Base-by-base conservation (phyloP, 495 filamentous ascomycete species). In the Neurospora terricola region DNA sequence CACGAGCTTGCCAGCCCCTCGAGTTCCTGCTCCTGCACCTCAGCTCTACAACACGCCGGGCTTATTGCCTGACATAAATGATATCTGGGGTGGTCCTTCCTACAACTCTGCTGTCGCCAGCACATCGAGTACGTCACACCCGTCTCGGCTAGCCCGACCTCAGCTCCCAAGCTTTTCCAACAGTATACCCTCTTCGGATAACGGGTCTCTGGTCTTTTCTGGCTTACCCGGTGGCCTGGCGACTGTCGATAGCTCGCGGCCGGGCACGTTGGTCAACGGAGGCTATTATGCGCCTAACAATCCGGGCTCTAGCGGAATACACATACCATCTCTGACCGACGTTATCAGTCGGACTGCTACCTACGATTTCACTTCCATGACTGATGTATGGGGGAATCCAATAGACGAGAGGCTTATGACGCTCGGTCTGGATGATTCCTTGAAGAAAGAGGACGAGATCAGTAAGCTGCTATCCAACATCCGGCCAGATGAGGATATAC, bases 391-490 rank as follows among this genome's bases (percentile, higher is more conserved):
- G 16, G 79, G 80, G 16, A 76, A 78, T 39, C 70, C 77, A 3
- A 37, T 83, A 5, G 40, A 73, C 38, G 38, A 72, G 4, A 39
- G 74, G 54, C 27, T 66, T 4, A 27, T 3, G 27, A 14, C 54
- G 54, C 27, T 66, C 27, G 54, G 27, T 72, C 79, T 84, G 7
- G 80, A 84, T 21, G 89, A 92, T 75, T 87, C 89, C 2, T 85
- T 86, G 30, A 87, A 90, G 71, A 88, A 86, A 3, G 79, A 84
- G 45, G 83, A 91, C 21, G 91, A 94, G 75, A 90, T 94, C 70
- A 88, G 90, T 72, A 82, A 88, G 10, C 78, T 94, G 14, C 81
- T 94, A 42, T 87, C 89, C 12, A 93, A 92, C 69, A 93, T 94
- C 72, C 88, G 90, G 38, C 90, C 92, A 16, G 92, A 94, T 77